Percentiles rank a stretch among this genome's conserved stretches.
phyloP scores from a whole-genome alignment of 2,329 filamentous ascomycete genomes.

The Penicillium paneum region DNA sequence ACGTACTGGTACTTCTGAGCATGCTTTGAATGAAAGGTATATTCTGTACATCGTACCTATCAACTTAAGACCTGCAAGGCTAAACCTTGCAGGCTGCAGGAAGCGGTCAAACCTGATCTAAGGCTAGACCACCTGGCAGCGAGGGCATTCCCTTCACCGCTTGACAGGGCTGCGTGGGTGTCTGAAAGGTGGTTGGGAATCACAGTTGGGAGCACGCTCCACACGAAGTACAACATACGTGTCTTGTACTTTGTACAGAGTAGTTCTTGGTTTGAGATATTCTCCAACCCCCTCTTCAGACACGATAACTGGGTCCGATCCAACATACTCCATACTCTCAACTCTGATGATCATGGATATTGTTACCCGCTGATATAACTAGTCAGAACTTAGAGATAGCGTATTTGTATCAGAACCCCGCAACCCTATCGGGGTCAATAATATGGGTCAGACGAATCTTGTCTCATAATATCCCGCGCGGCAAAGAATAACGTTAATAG shows the following conservation, averaged over 20 bases:
- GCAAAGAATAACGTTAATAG: slow-evolving; percentile 9
- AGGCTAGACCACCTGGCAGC: slow-evolving; percentile 12
- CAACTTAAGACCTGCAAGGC: slow-evolving; percentile 24
- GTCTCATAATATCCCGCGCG: slow-evolving; percentile 21
- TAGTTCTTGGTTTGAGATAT: not conserved
- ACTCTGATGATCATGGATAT: slow-evolving; percentile 2
- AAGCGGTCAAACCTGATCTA: slow-evolving; percentile 28
- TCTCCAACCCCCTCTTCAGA: not conserved
- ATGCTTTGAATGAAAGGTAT: not conserved
- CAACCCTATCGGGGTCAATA: not conserved
- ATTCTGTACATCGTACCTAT: slow-evolving; percentile 2
- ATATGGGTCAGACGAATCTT: slow-evolving; percentile 8
- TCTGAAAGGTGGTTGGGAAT: slow-evolving; percentile 14
- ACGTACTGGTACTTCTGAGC: slow-evolving; percentile 5
- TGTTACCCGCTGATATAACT: slow-evolving; percentile 2
- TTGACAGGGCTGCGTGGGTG: slow-evolving; percentile 23
- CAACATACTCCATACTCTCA: not conserved
- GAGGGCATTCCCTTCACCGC: slow-evolving; percentile 20
- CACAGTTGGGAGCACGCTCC: slow-evolving; percentile 9
- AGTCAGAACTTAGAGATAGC: no score
- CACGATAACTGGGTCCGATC: not conserved
- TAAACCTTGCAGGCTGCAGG: slow-evolving; percentile 27
- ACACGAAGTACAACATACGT: slow-evolving; percentile 5
- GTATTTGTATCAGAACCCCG: slow-evolving; percentile 7
- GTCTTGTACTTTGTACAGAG: not conserved